Evolutionary conservation across 163 green algal genomes (phyloP), one percentile per base, ranked within the genome.

Genomic region (Picocystis sp.): DNA sequence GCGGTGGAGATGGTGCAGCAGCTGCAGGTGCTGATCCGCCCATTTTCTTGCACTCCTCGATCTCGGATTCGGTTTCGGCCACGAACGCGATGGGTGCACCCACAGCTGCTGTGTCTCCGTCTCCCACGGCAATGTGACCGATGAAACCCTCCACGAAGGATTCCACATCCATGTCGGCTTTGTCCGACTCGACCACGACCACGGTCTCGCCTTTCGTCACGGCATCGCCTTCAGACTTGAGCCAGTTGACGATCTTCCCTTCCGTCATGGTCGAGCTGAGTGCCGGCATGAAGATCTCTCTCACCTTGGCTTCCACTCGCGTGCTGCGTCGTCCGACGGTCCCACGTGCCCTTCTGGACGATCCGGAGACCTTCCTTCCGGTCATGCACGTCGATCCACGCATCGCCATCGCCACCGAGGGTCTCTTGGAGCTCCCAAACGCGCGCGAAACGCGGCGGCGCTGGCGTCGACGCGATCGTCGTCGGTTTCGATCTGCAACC

Each of bases 91-190:
- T 97, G 15, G 89, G 57, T 2, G 71, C 71, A 34, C 90, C 89
- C n/a, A 98, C 90, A 47, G 65, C 76, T 11, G 90, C 90, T 15
- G 81, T 69, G 58, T 86, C 89, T 43, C 86, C 90, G 56, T 96
- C 90, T 10, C 75, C 64, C 0, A 92, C 77, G 0, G 90, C 71
- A 34, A 99, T 91, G 22, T 73, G 63, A 13, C 73, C 90, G 43
- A 99, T 68, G 62, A 89, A 89, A 48, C 90, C 90, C 22, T 92
- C 81, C 23, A 72, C 75, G 66, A 98, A 98, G n/a, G 78, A 86
- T 69, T 98, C 89, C 2, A 98, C 89, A 62, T 98, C 89, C 89
- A 98, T 97, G 64, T 98, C 89, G 13, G 89, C 90, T 71, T 99
- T 98, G 73, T 98, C 42, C 13, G 80, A 92, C 74, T 95, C 86